Evolutionary conservation across 225 moss, liverwort and hornwort species (phyloP).

Genomic region (Antitrichia curtipendula): DNA sequence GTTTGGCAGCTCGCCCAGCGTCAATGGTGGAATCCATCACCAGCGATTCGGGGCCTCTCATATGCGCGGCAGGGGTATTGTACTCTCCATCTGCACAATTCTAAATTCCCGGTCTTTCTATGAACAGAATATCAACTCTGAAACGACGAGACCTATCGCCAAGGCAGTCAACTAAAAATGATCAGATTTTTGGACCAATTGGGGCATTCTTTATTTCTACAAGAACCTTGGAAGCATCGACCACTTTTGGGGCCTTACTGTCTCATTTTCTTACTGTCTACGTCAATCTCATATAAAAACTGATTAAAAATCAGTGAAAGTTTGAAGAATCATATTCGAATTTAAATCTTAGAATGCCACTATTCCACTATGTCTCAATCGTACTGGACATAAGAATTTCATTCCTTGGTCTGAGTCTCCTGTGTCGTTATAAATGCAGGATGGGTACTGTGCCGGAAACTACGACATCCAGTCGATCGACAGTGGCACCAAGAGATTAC

Average conservation of each 20-base stretch:
- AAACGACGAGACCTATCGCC: not conserved
- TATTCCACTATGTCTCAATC: not conserved
- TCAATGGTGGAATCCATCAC: slow-evolving; percentile 34
- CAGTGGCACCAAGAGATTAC: not conserved
- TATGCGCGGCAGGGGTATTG: slow-evolving; percentile 23
- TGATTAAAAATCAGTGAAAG: not conserved
- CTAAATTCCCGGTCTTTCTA: not conserved
- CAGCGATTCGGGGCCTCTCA: slow-evolving; percentile 31
- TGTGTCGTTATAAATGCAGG: not conserved
- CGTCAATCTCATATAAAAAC: too few species aligned
- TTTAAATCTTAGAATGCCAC: not conserved
- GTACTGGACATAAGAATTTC: not conserved
- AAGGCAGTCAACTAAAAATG: not conserved
- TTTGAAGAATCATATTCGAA: not conserved
- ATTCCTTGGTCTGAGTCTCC: not conserved
- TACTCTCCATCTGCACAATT: not conserved
- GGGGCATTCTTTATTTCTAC: not conserved
- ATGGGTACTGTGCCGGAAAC: slow-evolving; percentile 3
- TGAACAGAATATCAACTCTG: not conserved
- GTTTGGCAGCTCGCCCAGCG: slow-evolving; percentile 35
- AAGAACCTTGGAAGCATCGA: not conserved
- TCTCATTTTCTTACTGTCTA: not conserved
- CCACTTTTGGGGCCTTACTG: not conserved
- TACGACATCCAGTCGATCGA: not conserved
- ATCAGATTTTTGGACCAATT: not conserved